Base-by-base conservation (phyloP, 176 grass and related monocot genomes). In the Carex littledalei region DNA sequence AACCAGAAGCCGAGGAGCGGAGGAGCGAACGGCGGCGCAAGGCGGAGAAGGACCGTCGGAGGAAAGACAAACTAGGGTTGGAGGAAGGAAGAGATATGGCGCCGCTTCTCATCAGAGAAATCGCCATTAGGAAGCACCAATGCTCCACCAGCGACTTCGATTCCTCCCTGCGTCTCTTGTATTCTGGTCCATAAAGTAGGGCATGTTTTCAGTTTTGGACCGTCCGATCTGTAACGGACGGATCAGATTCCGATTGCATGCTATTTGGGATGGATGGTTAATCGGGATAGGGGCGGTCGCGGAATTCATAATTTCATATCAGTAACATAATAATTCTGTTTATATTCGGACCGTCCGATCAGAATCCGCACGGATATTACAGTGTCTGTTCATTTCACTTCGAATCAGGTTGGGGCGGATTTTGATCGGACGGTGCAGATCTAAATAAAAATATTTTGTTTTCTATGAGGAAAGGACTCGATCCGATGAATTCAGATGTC, bases 91-190 rank as follows among this genome's bases (percentile, higher is more conserved):
- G 79, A 34, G 60, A 88, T 29, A 83, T 86, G 75, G 88, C 85
- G 76, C 81, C 79, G 91, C 90, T 95, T 85, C 91, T 93, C 84
- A 93, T 68, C 83, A 94, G 76, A 81, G 89, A 88, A 78, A 86
- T 79, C 83, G 87, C 93, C 93, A 91, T 91, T 78, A 85, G 88
- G 37, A 21, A 81, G 29, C 20, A 4, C n/a, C 16, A 15, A 59
- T 49, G 29, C 37, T 70, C 31, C n/a, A 16, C 18, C 12, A 35
- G 11, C 24, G 18, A 8, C 34, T 21, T 73, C 15, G 13, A n/a
- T 85, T 58, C 47, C 10, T n/a, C 14, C 4, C 43, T 45, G 43
- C 43, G 7, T 45, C 43, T 20, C 60, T 26, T 7, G 58, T 57
- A 7, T 3, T 63, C 15, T n/a, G 16, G 1, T 50, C 9, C 7